Evolutionary conservation across 1,284 basidiomycete genomes (phyloP), one percentile per base, ranked within the genome.

Genomic region (Lentinula novae-zelandiae): DNA sequence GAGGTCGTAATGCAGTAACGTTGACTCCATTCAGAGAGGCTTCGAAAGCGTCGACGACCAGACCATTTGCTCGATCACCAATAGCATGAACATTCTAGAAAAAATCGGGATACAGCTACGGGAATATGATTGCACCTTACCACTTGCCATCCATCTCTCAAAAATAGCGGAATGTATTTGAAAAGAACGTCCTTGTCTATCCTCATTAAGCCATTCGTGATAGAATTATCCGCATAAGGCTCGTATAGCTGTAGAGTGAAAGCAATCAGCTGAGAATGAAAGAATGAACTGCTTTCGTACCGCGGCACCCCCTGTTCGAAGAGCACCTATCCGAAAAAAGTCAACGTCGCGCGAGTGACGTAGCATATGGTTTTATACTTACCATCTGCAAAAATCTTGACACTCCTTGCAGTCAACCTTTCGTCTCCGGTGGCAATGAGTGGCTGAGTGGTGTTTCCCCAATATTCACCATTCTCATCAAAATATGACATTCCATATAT

Each of bases 331-430:
- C 60, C 58, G 38, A 20, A 31, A 22, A 58, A 51, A 27, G 40
- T 31, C 8, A n/a, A 36, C 5, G 36, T 10, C 27, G 13, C 15
- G 44, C 7, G 27, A 13, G 33, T 36, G 8, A 20, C 39, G 22
- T n/a, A 34, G 39, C 34, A 27, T 27, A 27, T 27, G 27, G 27
- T 27, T 27, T 51, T 51, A 39, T 59, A 60, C 71, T 65, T 71
- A 86, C 90, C 92, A 72, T 94, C 92, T 15, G 89, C 90, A 72
- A 96, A 95, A 10, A 97, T 87, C 74, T 97, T 98, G 66, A 96
- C 88, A 61, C 92, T 90, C 33, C 91, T 85, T 15, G 89, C 81
- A 31, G 80, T 87, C 20, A 95, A 78, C 50, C 87, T 80, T 39
- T 81, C 83, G 67, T 87, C 81, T 1, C 78, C 83, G 34, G 76